A percentile compares a stretch with the other conserved stretches of the same genome.
Evolutionary conservation across 2,329 filamentous ascomycete species (phyloP).

Genomic region (Xylaria sp.): DNA sequence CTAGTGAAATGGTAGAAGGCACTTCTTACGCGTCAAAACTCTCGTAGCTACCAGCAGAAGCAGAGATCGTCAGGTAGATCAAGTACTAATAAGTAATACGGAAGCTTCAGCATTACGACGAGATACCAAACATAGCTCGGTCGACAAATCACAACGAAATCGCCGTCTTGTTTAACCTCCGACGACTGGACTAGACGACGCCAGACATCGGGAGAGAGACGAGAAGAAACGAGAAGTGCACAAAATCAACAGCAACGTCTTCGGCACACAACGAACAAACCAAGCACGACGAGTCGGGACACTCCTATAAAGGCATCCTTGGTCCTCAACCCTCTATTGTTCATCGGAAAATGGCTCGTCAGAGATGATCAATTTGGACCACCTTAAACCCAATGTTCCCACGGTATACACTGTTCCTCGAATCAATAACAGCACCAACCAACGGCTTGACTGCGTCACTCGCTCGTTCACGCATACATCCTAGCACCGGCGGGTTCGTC

Average conservation of each 20-base stretch:
- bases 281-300: constrained; percentile 4
- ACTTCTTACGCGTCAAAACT: background rate
- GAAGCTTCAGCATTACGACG: background rate
- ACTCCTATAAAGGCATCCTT: constrained; percentile 18
- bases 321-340: constrained; percentile 15
- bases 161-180: background rate
- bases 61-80: background rate
- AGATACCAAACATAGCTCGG: background rate
- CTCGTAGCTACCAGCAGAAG: background rate
- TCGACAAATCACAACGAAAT: background rate
- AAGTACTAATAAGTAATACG: background rate
- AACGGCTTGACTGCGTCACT: constrained; percentile 1
- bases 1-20: background rate
- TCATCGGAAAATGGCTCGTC: constrained; percentile 37
- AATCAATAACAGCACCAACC: constrained; percentile 23
- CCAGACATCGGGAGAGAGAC: background rate
- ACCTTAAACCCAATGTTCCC: constrained; percentile 17
- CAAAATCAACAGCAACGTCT: constrained; percentile 6
- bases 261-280: constrained; percentile 10
- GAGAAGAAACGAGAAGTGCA: constrained; percentile 13
- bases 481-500: constrained; percentile 1
- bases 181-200: constrained; percentile 8
- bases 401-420: constrained; percentile 16
- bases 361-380: constrained; percentile 32
- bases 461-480: background rate